phyloP scores from a whole-genome alignment of 257 asterid genomes.

The Eustoma russellianum region DNA sequence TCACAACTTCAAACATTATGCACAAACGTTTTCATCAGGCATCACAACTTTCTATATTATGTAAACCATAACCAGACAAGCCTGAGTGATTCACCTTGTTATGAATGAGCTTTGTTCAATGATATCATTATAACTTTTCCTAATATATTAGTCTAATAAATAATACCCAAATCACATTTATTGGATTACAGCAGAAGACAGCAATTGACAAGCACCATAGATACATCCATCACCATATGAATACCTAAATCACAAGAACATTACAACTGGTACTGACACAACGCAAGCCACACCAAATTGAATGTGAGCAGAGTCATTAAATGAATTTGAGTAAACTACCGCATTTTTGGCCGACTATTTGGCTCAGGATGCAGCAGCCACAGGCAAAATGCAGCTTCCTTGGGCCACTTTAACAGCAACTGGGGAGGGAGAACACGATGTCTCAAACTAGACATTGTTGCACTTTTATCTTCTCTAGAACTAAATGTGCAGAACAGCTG shows the following conservation, averaged over 20 bases:
- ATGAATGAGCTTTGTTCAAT: too few species aligned
- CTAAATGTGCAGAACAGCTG: constrained; percentile 76
- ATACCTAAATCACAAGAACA: neutral
- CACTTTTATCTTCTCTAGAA: constrained; percentile 59
- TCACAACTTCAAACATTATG: too few species aligned
- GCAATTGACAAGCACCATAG: neutral
- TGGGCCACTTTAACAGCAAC: constrained; percentile 92
- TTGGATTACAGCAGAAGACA: too few species aligned
- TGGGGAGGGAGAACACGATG: constrained; percentile 96
- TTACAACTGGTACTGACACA: neutral
- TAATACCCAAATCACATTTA: too few species aligned
- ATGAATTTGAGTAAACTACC: constrained; percentile 27
- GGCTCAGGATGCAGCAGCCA: constrained; percentile 97
- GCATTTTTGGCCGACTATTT: constrained; percentile 65
- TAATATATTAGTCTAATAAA: too few species aligned
- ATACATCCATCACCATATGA: neutral
- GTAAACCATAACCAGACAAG: too few species aligned
- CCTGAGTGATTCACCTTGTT: too few species aligned
- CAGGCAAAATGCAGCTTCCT: constrained; percentile 93
- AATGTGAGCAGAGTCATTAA: neutral
- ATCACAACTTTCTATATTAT: too few species aligned
- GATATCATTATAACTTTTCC: too few species aligned
- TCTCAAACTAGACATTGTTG: constrained; percentile 73
- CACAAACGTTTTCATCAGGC: too few species aligned
- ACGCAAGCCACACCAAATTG: constrained; percentile 1